These are phyloP conservation scores for Cladophialophora immunda DNA, from an alignment of 2,329 filamentous ascomycete species.

Conservation along the genomic window DNA sequence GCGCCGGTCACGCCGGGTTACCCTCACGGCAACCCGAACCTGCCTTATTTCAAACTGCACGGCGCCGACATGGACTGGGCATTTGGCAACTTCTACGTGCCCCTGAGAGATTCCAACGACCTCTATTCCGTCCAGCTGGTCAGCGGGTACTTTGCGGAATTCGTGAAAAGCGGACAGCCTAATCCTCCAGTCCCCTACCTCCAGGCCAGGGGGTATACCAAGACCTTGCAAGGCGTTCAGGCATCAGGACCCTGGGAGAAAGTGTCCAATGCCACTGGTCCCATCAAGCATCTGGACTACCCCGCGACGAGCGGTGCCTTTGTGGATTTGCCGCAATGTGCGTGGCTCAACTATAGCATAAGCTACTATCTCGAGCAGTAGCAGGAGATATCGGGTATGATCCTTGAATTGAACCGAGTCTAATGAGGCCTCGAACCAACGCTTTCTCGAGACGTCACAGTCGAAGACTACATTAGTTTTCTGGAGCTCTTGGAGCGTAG, in stretches of 20 bases:
- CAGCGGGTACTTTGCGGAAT: conserved; percentile 60
- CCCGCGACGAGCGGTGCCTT: conserved; percentile 56
- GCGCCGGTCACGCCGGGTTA: conserved; percentile 51
- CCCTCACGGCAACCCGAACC: conserved; percentile 58
- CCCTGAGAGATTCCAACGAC: conserved; percentile 61
- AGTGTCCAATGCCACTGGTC: conserved; percentile 48
- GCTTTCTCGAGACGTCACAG: no score
- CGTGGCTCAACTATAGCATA: conserved; percentile 56
- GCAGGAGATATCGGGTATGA: background rate
- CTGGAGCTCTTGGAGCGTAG: no score
- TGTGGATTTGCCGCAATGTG: conserved; percentile 62
- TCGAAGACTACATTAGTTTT: no score
- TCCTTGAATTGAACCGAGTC: no score
- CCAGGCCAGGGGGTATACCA: conserved; percentile 56
- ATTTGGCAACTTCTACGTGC: conserved; percentile 60
- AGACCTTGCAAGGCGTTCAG: conserved; percentile 51
- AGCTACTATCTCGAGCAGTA: conserved; percentile 52
- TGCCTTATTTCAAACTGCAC: conserved; percentile 66
- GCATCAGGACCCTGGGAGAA: conserved; percentile 51
- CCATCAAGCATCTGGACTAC: conserved; percentile 57
- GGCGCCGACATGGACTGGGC: conserved; percentile 65
- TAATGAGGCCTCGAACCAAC: no score
- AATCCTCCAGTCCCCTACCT: conserved; percentile 60
- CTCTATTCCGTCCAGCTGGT: conserved; percentile 56
- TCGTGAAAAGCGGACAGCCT: conserved; percentile 60